These are phyloP conservation scores for Wickerhamomyces chambardii DNA, from an alignment of 805 yeast species.

Conservation along the genomic window DNA sequence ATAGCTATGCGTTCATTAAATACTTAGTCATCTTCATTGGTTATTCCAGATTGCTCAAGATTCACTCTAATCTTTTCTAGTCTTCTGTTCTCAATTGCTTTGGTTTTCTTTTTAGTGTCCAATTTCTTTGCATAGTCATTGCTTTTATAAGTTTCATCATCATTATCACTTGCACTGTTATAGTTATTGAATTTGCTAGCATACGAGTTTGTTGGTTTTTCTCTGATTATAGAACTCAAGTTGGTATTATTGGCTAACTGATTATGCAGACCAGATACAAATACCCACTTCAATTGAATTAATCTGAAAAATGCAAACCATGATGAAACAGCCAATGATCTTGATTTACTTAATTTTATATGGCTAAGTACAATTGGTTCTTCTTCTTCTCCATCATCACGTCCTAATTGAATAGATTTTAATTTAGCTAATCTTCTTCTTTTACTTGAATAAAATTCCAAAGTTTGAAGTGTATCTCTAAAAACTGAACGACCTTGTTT, in stretches of 20 bases:
- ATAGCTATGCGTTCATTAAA: no score
- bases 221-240: conserved; percentile 11
- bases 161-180: no score
- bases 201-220: conserved; percentile 7
- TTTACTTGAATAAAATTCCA: conserved; percentile 28
- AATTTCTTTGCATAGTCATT: no score
- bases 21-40: no score
- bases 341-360: conserved; percentile 16
- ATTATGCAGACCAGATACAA: conserved; percentile 14
- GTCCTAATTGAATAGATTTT: conserved; percentile 6
- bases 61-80: no score
- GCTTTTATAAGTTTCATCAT: no score
- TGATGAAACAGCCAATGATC: conserved; percentile 17
- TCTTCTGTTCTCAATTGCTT: no score
- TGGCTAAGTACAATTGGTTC: conserved; percentile 13
- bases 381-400: conserved; percentile 2
- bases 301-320: conserved; percentile 20
- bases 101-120: no score
- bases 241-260: conserved; percentile 16
- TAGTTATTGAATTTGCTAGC: conserved; percentile 3
- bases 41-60: no score
- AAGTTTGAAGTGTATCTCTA: conserved; percentile 44
- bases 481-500: conserved; percentile 50
- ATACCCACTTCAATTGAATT: conserved; percentile 17
- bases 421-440: conserved; percentile 23